Percentiles rank a stretch among this genome's conserved stretches.
Evolutionary conservation across 176 grass and related monocot species (phyloP).

Genomic region (Carex littledalei): DNA sequence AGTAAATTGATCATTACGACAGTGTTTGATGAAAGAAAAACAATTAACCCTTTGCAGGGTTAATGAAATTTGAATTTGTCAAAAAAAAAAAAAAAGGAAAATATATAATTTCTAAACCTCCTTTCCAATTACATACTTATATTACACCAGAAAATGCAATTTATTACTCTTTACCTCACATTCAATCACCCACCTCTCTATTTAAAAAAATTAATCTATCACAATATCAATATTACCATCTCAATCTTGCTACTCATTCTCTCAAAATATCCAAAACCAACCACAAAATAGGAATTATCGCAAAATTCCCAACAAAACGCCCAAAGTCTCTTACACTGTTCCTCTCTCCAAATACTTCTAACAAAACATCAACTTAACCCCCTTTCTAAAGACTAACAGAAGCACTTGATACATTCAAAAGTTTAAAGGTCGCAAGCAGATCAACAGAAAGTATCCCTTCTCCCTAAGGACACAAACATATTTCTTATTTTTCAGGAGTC

Average conservation of each 20-base stretch:
- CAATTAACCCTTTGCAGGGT: not conserved
- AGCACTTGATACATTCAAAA: not conserved
- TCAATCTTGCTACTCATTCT: not conserved
- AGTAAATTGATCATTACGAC: not conserved
- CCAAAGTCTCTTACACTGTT: not conserved
- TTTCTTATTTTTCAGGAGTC: not conserved
- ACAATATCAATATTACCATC: not conserved
- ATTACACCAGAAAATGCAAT: not conserved
- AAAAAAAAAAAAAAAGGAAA: not conserved
- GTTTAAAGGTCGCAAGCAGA: no score
- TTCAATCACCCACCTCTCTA: not conserved
- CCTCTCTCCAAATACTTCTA: not conserved
- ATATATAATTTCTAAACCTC: not conserved
- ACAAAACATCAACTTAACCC: not conserved
- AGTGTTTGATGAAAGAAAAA: not conserved
- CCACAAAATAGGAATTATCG: not conserved
- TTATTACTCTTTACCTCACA: not conserved
- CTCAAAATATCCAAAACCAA: not conserved
- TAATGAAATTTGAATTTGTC: not conserved
- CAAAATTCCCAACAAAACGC: not conserved
- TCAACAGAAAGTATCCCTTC: not conserved
- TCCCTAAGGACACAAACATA: not conserved
- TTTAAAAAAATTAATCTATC: not conserved
- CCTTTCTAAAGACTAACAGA: not conserved
- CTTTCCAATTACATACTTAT: not conserved